Evolutionary conservation across 495 filamentous ascomycete species (phyloP).

Genomic region (Haplographium delicatum): DNA sequence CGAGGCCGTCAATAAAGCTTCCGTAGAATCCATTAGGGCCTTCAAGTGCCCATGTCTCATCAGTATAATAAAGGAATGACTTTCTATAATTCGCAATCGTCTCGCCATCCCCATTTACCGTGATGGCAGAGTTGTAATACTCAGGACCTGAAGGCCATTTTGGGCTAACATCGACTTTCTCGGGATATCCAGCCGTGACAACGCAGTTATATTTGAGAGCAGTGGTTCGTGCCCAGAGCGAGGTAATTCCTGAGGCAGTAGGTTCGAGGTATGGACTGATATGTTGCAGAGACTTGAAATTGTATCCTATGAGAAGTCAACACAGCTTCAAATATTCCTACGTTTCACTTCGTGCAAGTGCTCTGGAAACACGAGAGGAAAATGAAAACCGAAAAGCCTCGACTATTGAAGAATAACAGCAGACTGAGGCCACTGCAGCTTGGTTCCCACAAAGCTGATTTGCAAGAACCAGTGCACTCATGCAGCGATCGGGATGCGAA

Average conservation of each 20-base stretch:
- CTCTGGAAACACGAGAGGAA: too few relatives aligned
- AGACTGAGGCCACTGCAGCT: too few relatives aligned
- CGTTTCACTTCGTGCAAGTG: too few relatives aligned
- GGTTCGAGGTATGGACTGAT: conserved; percentile 82
- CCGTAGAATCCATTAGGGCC: conserved; percentile 57
- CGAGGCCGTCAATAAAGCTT: conserved; percentile 44
- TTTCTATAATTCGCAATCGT: conserved; percentile 84
- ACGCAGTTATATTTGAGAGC: conserved; percentile 69
- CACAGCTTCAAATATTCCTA: not conserved
- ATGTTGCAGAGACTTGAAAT: conserved; percentile 72
- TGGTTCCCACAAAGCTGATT: too few relatives aligned
- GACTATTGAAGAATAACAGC: too few relatives aligned
- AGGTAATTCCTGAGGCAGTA: conserved; percentile 63
- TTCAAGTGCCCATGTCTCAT: conserved; percentile 86
- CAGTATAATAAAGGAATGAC: conserved; percentile 82
- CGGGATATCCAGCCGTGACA: conserved; percentile 89
- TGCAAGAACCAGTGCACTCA: too few relatives aligned
- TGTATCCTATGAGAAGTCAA: conserved; percentile 63
- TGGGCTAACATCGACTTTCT: conserved; percentile 47
- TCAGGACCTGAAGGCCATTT: conserved; percentile 38
- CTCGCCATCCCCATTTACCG: conserved; percentile 67
- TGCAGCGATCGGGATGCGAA: too few relatives aligned
- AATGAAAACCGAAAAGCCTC: too few relatives aligned
- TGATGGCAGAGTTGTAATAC: conserved; percentile 79
- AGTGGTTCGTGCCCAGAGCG: conserved; percentile 71